Evolutionary conservation across 1,284 basidiomycete species (phyloP).

Genomic region (Trametes hirsuta): DNA sequence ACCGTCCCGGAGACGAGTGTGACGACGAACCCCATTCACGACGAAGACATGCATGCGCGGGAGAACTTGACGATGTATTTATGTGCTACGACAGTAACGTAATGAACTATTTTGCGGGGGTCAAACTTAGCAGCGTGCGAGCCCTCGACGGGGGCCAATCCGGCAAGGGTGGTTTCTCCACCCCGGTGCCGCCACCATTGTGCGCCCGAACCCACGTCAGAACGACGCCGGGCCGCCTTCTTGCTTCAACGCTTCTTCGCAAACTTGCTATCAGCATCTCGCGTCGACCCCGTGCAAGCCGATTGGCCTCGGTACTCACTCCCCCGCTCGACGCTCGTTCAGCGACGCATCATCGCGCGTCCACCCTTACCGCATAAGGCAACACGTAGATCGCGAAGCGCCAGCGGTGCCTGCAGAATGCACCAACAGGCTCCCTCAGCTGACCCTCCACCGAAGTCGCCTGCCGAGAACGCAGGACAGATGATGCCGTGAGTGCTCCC

Average conservation of each 20-base stretch:
- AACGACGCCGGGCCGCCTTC: neutral
- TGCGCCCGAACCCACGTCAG: neutral
- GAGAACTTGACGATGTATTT: conserved; percentile 10
- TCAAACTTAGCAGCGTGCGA: neutral
- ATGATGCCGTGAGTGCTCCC: conserved; percentile 14
- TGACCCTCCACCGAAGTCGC: conserved; percentile 2
- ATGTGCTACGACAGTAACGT: conserved; percentile 5
- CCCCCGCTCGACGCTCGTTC: neutral
- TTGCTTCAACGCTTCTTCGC: neutral
- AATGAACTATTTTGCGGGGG: conserved; percentile 4
- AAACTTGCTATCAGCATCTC: neutral
- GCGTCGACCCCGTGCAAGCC: neutral
- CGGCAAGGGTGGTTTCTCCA: neutral
- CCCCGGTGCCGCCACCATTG: neutral
- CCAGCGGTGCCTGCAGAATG: neutral
- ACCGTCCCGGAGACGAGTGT: conserved; percentile 4
- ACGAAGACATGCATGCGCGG: conserved; percentile 5
- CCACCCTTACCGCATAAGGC: neutral
- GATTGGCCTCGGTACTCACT: neutral
- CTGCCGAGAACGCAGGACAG: neutral
- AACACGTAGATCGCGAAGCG: conserved; percentile 2
- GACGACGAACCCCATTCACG: conserved; percentile 5
- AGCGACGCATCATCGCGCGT: neutral
- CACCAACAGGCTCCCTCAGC: conserved; percentile 4
- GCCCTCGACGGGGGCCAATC: neutral